These are phyloP conservation scores for Ophiostoma himal-ulmi DNA, from an alignment of 2,329 filamentous ascomycete genomes.

Conservation along the genomic window DNA sequence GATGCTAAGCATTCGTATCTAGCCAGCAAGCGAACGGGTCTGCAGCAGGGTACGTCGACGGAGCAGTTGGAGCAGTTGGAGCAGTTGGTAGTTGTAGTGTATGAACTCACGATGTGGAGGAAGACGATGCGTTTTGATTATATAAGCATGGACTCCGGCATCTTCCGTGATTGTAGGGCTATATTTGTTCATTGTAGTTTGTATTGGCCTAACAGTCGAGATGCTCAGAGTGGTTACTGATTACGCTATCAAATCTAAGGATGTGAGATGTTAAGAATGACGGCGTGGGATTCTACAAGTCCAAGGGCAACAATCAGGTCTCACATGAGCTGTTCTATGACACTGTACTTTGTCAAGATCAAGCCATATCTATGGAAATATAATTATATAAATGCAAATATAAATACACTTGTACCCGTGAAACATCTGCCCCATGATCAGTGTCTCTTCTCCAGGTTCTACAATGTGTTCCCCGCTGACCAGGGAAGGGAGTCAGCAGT, in stretches of 20 bases:
- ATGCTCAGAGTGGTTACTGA: too few relatives aligned
- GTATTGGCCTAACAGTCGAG: too few relatives aligned
- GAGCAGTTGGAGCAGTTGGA: too few relatives aligned
- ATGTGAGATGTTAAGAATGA: too few relatives aligned
- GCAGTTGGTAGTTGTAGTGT: too few relatives aligned
- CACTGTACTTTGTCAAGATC: neutral
- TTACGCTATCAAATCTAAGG: too few relatives aligned
- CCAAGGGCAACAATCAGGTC: neutral
- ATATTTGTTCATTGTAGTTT: neutral
- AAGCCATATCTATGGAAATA: neutral
- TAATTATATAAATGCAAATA: neutral
- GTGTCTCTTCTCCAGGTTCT: slow-evolving; percentile 7
- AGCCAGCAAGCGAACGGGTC: neutral
- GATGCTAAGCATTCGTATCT: neutral
- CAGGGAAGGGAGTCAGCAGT: neutral
- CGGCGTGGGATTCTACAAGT: too few relatives aligned
- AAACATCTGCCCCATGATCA: neutral
- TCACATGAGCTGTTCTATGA: neutral
- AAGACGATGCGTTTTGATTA: neutral
- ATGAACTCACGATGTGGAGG: too few relatives aligned
- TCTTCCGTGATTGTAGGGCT: neutral
- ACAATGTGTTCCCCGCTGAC: neutral
- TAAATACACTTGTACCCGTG: neutral
- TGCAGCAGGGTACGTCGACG: neutral
- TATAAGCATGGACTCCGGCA: neutral